Evolutionary conservation across 352 stramenopile species (phyloP), one percentile per base, ranked within the genome.

Genomic region (Phytophthora citrophthora): DNA sequence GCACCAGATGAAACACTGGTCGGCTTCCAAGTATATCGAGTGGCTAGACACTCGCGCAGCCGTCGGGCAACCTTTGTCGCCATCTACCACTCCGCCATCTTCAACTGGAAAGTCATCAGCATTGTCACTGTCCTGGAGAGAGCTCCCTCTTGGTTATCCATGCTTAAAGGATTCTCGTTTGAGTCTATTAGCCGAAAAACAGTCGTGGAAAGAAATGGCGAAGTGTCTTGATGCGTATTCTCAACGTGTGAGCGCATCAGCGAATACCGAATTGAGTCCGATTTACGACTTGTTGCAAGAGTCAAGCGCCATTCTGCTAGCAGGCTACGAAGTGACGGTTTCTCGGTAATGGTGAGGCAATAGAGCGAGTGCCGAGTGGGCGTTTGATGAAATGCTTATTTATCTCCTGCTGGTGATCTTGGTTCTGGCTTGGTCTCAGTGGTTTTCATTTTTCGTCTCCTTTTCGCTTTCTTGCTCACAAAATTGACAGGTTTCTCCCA

Each of bases 151-250:
- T 5, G 84, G 83, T 4, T 82, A 90, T 44, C 79, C 81, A 5
- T 89, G 74, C 38, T 61, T 92, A 50, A 93, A 89, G 54, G 68
- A 92, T 47, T 54, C 57, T 12, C 73, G 71, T 15, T 62, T 89
- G 5, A 51, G 75, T 20, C 48, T 93, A 27, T 46, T 64, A 41
- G 80, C 78, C 3, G 88, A 96, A 71, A 82, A 91, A 39, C 78
- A 83, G 27, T 85, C 81, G 15, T 96, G 88, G 88, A 92, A 92
- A 64, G 83, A 94, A 72, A 65, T 96, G 20, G 32, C 44, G n/a
- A 76, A 83, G 47, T 92, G 82, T 24, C 68, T 96, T 31, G 88
- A 96, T 54, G 77, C 85, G 4, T 96, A 94, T 59, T 86, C 79
- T 4, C 83, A 94, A 56, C 86, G 88, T 13, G 76, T 89, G 38